Conservation (phyloP, 345 rosid genomes). For the Salix purpurea region DNA sequence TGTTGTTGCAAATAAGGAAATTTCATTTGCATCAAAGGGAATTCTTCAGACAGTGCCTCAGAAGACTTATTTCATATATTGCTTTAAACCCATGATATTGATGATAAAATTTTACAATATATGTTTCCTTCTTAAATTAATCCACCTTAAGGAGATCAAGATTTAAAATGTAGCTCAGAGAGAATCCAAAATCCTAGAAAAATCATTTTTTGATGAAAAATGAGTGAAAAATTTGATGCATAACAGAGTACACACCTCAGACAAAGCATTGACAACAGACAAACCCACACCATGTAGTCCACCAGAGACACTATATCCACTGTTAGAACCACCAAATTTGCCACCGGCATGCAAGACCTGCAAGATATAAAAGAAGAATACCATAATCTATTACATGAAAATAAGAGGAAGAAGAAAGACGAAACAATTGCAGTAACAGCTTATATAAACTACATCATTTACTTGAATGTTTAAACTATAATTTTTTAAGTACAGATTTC, state of each 20-base stretch:
- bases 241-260: slow-evolving; percentile 57
- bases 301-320: slow-evolving; percentile 96
- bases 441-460: not conserved
- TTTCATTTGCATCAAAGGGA: not conserved
- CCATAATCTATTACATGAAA: not conserved
- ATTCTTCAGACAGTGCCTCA: not conserved
- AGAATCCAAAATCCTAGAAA: not conserved
- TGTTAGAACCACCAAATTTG: slow-evolving; percentile 93
- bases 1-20: not conserved
- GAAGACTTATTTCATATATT: not conserved
- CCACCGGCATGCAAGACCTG: slow-evolving; percentile 98
- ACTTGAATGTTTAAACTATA: not conserved
- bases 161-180: not conserved
- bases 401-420: not conserved
- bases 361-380: slow-evolving; percentile 15
- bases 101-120: not conserved
- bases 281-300: slow-evolving; percentile 98
- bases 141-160: not conserved
- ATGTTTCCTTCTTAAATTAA: not conserved
- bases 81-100: not conserved
- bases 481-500: not conserved
- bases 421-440: not conserved
- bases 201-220: not conserved
- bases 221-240: not conserved
- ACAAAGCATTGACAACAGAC: slow-evolving; percentile 96